A percentile compares a stretch with the other conserved stretches of the same genome.
Evolutionary conservation across 2,329 filamentous ascomycete genomes (phyloP).

Genomic region (Ceratocystis variospora): DNA sequence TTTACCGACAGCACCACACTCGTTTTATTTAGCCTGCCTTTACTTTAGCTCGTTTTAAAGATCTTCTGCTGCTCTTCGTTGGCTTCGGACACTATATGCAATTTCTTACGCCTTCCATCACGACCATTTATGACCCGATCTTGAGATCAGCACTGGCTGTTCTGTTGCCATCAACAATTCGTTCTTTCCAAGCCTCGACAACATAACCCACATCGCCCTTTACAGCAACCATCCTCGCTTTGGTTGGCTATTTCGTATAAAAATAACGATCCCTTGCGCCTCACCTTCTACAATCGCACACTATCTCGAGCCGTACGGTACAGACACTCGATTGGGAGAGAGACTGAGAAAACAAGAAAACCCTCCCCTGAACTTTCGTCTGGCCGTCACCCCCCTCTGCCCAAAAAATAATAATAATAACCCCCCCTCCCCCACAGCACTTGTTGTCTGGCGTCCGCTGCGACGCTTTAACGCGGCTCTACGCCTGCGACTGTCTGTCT

Average conservation of each 20-base stretch:
- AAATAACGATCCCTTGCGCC: too few relatives aligned
- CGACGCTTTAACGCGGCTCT: constrained; percentile 6
- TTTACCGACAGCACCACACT: neutral
- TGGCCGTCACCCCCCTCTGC: too few relatives aligned
- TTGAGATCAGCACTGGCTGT: neutral
- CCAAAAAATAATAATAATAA: neutral
- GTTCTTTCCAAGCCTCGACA: too few relatives aligned
- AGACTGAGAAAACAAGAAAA: too few relatives aligned
- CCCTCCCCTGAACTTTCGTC: too few relatives aligned
- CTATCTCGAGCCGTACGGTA: too few relatives aligned
- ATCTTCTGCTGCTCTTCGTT: neutral
- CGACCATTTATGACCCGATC: neutral
- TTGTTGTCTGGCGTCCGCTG: neutral
- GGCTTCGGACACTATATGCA: neutral
- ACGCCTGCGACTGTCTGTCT: neutral
- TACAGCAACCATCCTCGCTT: too few relatives aligned
- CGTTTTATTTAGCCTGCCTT: neutral
- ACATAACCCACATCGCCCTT: too few relatives aligned
- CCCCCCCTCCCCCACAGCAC: neutral
- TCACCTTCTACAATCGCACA: too few relatives aligned
- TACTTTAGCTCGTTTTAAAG: neutral
- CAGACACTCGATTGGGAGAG: too few relatives aligned
- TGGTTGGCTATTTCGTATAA: too few relatives aligned
- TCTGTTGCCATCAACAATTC: too few relatives aligned
- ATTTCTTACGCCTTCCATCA: neutral